These are phyloP conservation scores for Cystobasidium pallidum DNA, from an alignment of 1,284 basidiomycete genomes.

Conservation along the genomic window DNA sequence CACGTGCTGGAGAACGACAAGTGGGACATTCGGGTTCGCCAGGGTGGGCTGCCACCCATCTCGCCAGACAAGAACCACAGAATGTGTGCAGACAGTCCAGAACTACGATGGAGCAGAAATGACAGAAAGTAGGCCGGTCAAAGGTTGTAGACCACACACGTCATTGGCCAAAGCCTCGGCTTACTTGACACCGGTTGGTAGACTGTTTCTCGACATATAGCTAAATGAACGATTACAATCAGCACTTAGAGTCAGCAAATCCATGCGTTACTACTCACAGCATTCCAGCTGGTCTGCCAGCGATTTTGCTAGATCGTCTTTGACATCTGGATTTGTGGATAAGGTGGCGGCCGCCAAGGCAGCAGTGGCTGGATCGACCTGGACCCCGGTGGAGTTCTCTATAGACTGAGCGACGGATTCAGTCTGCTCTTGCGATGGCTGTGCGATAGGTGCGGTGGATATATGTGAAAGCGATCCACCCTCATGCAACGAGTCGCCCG, in stretches of 20 bases:
- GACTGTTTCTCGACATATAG: conserved; percentile 40
- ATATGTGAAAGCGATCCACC: background rate
- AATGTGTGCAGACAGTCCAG: conserved; percentile 44
- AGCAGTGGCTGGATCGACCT: conserved; percentile 24
- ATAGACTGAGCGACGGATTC: conserved; percentile 3
- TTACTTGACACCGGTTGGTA: conserved; percentile 41
- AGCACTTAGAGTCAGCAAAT: background rate
- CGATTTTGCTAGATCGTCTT: conserved; percentile 30
- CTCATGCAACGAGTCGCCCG: background rate
- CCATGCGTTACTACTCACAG: background rate
- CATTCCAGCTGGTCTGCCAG: conserved; percentile 44
- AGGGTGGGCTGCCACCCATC: conserved; percentile 39
- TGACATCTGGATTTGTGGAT: conserved; percentile 28
- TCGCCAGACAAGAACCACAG: conserved; percentile 37
- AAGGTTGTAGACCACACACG: background rate
- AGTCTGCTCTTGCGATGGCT: conserved; percentile 23
- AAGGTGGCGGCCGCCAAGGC: conserved; percentile 33
- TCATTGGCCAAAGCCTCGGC: conserved; percentile 1
- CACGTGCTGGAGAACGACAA: conserved; percentile 40
- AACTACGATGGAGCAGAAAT: background rate
- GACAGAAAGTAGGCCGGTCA: too few species aligned
- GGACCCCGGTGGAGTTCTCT: conserved; percentile 15
- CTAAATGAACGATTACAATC: background rate
- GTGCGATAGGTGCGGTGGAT: conserved; percentile 22
- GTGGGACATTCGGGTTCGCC: conserved; percentile 43